Conservation (phyloP, 1,284 basidiomycete species). For the Apiotrichum mycotoxinovorans region DNA sequence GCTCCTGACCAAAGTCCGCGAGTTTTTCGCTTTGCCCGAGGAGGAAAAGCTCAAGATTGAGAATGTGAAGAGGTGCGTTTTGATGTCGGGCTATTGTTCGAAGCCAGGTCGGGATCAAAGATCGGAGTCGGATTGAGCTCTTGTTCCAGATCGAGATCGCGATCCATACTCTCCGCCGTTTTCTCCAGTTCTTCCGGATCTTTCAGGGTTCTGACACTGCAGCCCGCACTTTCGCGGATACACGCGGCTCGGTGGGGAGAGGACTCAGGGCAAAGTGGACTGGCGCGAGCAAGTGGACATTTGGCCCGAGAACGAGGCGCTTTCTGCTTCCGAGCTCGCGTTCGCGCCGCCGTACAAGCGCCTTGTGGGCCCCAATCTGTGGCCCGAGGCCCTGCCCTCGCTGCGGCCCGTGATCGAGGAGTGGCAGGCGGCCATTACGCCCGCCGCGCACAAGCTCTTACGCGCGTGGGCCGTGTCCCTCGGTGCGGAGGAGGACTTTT, state of each 20-base stretch:
- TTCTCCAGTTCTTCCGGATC: too few species aligned
- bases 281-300: conserved; percentile 20
- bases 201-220: too few species aligned
- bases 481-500: conserved; percentile 16
- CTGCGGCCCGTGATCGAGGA: conserved; percentile 10
- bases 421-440: conserved; percentile 10
- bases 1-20: conserved; percentile 23
- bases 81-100: too few species aligned
- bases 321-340: background rate
- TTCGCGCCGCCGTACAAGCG: conserved; percentile 9
- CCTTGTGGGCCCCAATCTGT: conserved; percentile 19
- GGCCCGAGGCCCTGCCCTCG: conserved; percentile 10
- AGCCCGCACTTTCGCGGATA: conserved; percentile 20
- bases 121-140: too few species aligned
- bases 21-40: conserved; percentile 35
- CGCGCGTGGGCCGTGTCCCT: conserved; percentile 16
- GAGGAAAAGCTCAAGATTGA: conserved; percentile 31
- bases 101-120: too few species aligned
- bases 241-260: conserved; percentile 19
- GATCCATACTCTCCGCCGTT: too few species aligned
- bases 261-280: conserved; percentile 15
- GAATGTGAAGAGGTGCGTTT: conserved; percentile 28
- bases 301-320: conserved; percentile 12
- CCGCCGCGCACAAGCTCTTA: conserved; percentile 16
- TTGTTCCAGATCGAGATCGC: too few species aligned